A percentile compares a stretch with the other conserved stretches of the same genome.
These are phyloP conservation scores for Ophiostoma triangulosporum DNA, from an alignment of 2,329 filamentous ascomycete species.

Conservation along the genomic window DNA sequence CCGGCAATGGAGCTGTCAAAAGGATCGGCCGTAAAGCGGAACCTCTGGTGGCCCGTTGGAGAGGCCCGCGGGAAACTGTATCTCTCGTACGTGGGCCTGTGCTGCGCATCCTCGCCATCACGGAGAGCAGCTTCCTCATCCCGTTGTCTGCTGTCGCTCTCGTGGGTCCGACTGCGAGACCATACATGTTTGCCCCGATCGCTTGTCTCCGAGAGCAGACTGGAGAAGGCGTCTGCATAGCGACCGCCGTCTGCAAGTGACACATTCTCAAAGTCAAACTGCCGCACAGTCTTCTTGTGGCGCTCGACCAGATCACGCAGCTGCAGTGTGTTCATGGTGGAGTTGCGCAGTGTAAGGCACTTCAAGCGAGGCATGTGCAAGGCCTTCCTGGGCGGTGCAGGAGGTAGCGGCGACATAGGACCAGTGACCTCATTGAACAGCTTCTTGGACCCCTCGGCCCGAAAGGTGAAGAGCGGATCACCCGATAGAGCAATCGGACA, in stretches of 20 bases:
- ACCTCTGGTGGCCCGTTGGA: constrained; percentile 12
- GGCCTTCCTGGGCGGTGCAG: constrained; percentile 34
- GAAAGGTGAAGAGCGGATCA: constrained; percentile 55
- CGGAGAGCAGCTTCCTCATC: not conserved
- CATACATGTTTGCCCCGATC: constrained; percentile 27
- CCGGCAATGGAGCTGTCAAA: constrained; percentile 7
- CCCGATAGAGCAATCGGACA: constrained; percentile 57
- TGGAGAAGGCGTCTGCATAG: constrained; percentile 74
- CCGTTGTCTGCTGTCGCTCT: constrained; percentile 22
- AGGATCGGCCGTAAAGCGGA: constrained; percentile 14
- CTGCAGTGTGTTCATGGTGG: constrained; percentile 56
- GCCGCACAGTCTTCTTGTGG: constrained; percentile 55
- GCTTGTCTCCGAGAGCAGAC: constrained; percentile 40
- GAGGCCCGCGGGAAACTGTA: not conserved
- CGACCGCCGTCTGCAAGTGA: constrained; percentile 51
- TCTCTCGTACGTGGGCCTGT: not conserved
- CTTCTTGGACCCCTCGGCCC: constrained; percentile 39
- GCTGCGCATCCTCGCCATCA: not conserved
- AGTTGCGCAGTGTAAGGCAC: constrained; percentile 59
- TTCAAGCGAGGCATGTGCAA: constrained; percentile 55
- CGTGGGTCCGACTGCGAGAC: constrained; percentile 20
- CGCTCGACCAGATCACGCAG: constrained; percentile 53
- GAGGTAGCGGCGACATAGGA: constrained; percentile 49
- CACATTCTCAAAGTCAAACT: constrained; percentile 72
- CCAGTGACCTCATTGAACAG: constrained; percentile 52